A percentile compares a stretch with the other conserved stretches of the same genome.
phyloP scores from a whole-genome alignment of 768 basidiomycete genomes.

The Fibroporia radiculosa region DNA sequence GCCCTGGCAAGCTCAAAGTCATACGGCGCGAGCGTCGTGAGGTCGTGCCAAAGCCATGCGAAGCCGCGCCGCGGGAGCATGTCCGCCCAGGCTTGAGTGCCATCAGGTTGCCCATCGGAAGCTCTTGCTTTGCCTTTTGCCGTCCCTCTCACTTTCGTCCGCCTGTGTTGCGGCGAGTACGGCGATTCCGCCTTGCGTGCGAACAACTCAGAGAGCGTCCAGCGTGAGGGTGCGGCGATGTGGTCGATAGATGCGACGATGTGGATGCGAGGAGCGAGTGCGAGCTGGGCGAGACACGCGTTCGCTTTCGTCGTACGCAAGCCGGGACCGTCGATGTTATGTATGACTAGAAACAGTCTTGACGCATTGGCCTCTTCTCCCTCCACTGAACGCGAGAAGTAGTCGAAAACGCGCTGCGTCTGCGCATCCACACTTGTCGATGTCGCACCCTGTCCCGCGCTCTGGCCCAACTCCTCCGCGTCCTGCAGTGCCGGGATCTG shows the following conservation, averaged over 20 bases:
- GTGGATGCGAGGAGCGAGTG: conserved; percentile 69
- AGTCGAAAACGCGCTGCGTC: conserved; percentile 55
- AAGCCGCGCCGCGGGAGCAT: conserved; percentile 38
- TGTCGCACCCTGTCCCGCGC: conserved; percentile 24
- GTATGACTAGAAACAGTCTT: conserved; percentile 72
- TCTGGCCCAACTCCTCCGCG: conserved; percentile 26
- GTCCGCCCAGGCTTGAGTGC: conserved; percentile 7
- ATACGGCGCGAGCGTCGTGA: conserved; percentile 81
- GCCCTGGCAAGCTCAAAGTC: conserved; percentile 66
- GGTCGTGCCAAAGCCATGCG: conserved; percentile 83
- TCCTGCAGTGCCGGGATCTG: conserved; percentile 20
- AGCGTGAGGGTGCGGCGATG: conserved; percentile 76
- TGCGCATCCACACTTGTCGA: conserved; percentile 50
- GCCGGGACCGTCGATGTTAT: conserved; percentile 79
- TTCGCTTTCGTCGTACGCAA: conserved; percentile 59
- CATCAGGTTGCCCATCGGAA: neutral
- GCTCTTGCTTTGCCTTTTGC: conserved; percentile 8
- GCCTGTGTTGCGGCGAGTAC: neutral
- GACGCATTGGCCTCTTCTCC: conserved; percentile 23
- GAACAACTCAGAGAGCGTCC: conserved; percentile 35
- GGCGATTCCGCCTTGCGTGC: conserved; percentile 15
- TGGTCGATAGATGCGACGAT: conserved; percentile 84
- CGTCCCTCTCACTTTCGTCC: neutral
- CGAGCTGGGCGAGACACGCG: conserved; percentile 64
- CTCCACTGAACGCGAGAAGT: conserved; percentile 33